Evolutionary conservation across 768 basidiomycete species (phyloP).

Genomic region (Lactifluus subvellereus): DNA sequence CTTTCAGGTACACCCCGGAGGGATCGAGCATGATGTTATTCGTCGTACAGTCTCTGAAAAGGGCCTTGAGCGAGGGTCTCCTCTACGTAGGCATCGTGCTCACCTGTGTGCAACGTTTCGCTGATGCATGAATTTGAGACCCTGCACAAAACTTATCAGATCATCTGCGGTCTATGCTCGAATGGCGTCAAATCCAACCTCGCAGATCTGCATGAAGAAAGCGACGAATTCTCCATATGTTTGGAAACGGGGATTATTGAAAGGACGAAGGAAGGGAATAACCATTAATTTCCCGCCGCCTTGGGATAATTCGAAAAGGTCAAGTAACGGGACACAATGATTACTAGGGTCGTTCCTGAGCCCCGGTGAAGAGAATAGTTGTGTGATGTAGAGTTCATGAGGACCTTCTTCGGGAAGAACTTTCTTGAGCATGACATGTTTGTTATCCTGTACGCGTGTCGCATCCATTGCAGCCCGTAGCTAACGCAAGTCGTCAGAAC

Average conservation of each 20-base stretch:
- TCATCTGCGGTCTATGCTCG: no score
- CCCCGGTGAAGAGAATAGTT: background rate
- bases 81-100: background rate
- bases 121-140: background rate
- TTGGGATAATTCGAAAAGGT: background rate
- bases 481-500: background rate
- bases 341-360: background rate
- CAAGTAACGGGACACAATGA: background rate
- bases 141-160: background rate
- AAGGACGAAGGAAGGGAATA: background rate
- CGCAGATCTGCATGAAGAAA: background rate
- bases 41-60: background rate
- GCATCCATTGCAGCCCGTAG: background rate
- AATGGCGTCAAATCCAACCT: background rate
- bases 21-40: background rate
- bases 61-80: background rate
- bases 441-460: background rate
- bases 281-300: background rate
- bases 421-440: background rate
- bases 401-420: background rate
- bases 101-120: background rate
- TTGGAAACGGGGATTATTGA: background rate
- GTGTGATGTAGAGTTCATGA: background rate
- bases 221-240: background rate
- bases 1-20: background rate